These are phyloP conservation scores for Lachnellula occidentalis DNA, from an alignment of 2,329 filamentous ascomycete species.

Conservation along the genomic window DNA sequence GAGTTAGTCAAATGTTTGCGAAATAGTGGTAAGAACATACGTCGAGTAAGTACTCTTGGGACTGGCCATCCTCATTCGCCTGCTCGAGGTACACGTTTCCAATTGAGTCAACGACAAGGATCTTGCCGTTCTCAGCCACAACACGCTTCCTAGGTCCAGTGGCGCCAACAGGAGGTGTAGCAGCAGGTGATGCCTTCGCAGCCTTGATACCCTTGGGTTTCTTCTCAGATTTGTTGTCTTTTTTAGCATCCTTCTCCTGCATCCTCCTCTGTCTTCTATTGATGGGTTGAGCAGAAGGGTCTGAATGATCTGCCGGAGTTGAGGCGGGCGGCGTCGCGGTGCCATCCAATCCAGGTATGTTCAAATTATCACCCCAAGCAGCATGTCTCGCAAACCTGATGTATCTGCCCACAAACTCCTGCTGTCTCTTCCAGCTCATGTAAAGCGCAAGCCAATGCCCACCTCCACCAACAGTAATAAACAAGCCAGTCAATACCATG, in stretches of 20 bases:
- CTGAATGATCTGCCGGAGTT: conserved; percentile 41
- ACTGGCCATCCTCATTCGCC: conserved; percentile 77
- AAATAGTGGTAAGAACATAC: conserved; percentile 48
- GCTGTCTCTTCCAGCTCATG: conserved; percentile 83
- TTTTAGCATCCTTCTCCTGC: conserved; percentile 79
- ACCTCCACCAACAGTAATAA: conserved; percentile 75
- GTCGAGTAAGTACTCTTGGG: conserved; percentile 80
- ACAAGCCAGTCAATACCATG: conserved; percentile 74
- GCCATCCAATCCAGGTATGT: conserved; percentile 61
- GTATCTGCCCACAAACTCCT: conserved; percentile 86
- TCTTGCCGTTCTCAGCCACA: conserved; percentile 90
- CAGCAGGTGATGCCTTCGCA: conserved; percentile 36
- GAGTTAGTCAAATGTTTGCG: conserved; percentile 17
- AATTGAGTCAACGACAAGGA: conserved; percentile 83
- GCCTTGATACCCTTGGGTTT: conserved; percentile 46
- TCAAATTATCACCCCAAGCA: conserved; percentile 82
- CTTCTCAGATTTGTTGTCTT: conserved; percentile 52
- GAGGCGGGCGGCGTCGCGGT: conserved; percentile 40
- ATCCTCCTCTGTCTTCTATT: conserved; percentile 85
- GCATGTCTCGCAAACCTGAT: conserved; percentile 82
- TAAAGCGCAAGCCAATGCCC: conserved; percentile 83
- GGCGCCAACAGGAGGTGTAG: conserved; percentile 46
- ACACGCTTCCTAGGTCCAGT: conserved; percentile 80
- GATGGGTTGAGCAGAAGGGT: conserved; percentile 48
- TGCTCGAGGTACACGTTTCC: conserved; percentile 96